Conservation (phyloP, 352 stramenopile genomes). For the Globisporangium spiculum region DNA sequence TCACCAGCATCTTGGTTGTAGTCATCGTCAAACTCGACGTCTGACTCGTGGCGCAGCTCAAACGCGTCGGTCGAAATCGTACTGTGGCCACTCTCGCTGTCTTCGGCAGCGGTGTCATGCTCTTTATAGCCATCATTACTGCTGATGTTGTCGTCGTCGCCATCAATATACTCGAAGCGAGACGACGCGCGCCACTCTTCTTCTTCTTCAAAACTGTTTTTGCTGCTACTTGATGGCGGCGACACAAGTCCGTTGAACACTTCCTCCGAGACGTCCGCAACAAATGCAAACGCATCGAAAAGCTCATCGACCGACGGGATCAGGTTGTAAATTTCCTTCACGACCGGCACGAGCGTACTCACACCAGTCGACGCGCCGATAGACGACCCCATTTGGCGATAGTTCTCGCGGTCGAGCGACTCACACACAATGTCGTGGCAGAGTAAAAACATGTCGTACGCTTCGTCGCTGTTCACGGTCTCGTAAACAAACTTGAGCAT, state of each 20-base stretch:
- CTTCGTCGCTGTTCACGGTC: slow-evolving; percentile 71
- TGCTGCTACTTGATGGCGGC: not conserved
- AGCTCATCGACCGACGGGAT: slow-evolving; percentile 68
- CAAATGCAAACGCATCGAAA: slow-evolving; percentile 44
- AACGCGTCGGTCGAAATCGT: slow-evolving; percentile 22
- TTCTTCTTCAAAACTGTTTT: slow-evolving; percentile 14
- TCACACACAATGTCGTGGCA: slow-evolving; percentile 64
- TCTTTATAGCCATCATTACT: slow-evolving; percentile 13
- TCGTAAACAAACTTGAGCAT: slow-evolving; percentile 71
- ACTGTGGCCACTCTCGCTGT: slow-evolving; percentile 16
- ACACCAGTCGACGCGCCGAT: slow-evolving; percentile 41
- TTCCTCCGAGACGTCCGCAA: slow-evolving; percentile 64
- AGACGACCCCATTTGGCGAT: slow-evolving; percentile 40
- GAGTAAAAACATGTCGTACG: slow-evolving; percentile 60
- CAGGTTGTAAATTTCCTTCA: slow-evolving; percentile 49
- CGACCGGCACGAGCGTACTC: slow-evolving; percentile 37
- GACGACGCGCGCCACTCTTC: not conserved
- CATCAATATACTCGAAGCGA: slow-evolving; percentile 39
- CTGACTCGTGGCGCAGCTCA: slow-evolving; percentile 4
- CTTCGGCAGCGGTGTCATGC: not conserved
- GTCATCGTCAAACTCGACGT: slow-evolving; percentile 14
- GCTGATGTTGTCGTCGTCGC: slow-evolving; percentile 13
- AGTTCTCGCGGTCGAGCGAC: slow-evolving; percentile 62
- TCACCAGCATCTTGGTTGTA: slow-evolving; percentile 23
- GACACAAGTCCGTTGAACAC: slow-evolving; percentile 31